Base-by-base conservation (phyloP, 495 filamentous ascomycete genomes). In the Tuber umbilicatum region DNA sequence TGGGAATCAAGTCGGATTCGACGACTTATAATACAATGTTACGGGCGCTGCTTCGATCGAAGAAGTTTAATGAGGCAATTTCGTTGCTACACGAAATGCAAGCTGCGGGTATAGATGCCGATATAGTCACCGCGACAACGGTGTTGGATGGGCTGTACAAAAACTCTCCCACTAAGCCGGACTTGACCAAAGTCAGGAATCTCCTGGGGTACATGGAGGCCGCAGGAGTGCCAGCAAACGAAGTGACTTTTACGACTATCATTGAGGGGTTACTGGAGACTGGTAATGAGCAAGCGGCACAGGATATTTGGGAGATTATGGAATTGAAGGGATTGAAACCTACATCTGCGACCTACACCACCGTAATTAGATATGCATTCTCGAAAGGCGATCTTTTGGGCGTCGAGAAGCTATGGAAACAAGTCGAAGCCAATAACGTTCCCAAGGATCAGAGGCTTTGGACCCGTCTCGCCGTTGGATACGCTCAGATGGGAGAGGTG, bases 21-120 rank as follows among this genome's bases (percentile, higher is more conserved):
- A 83, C 84, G 72, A 93, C 91, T 19, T 94, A 89, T 84, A 94
- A 94, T 83, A 89, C 86, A 5, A 85, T 93, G 16, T 84, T 94
- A 39, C 84, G 85, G 10, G 83, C 86, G 3, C 79, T 88, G 64
- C 84, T 93, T 55, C 79, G 83, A 40, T 81, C 86, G 2, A 50
- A 37, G 5, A 79, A 71, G 40, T 74, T 80, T 27, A 76, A 79
- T 39, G 75, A 80, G 70, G 75, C 80, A 27, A 67, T 76, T 17
- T 31, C 40, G 1, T 71, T 85, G 16, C 76, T 84, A 6, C 35
- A 77, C 31, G 77, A 85, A 35, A 90, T 90, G 89, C 71, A 84
- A 70, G 60, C 72, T 4, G 68, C 82, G 3, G 81, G 83, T 10
- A 84, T 89, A 41, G 43, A 83, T 35, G 83, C 87, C 9, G 87